These are phyloP conservation scores for Geranium incanum DNA, from an alignment of 441 rosid species.

Conservation along the genomic window DNA sequence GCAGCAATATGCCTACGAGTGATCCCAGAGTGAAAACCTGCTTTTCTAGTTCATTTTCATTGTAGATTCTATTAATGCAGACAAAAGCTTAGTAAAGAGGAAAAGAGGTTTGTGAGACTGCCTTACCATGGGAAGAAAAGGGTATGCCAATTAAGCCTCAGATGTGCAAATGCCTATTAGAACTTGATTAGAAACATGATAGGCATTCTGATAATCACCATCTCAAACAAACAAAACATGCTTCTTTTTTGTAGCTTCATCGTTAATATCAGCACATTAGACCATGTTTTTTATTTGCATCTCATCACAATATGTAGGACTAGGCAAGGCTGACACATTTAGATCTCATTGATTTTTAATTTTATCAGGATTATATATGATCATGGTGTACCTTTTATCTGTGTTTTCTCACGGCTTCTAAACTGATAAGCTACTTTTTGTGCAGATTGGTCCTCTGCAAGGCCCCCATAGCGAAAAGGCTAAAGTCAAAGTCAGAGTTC, in stretches of 20 bases:
- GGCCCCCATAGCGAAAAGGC: conserved; percentile 33
- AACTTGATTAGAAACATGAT: not conserved
- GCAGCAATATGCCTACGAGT: not conserved
- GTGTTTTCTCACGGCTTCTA: not conserved
- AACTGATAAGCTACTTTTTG: conserved; percentile 19
- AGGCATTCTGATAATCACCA: too few relatives aligned
- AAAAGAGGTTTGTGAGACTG: not conserved
- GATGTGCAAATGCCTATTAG: not conserved
- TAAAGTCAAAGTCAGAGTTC: conserved; percentile 54
- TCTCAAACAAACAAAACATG: not conserved
- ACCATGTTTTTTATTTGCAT: not conserved
- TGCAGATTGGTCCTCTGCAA: conserved; percentile 60
- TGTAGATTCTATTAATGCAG: not conserved
- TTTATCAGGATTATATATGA: not conserved
- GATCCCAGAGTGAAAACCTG: not conserved
- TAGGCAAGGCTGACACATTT: not conserved
- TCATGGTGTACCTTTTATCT: not conserved
- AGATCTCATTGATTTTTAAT: not conserved
- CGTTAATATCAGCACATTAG: not conserved
- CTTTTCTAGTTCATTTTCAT: not conserved
- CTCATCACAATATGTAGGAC: not conserved
- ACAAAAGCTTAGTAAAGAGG: not conserved
- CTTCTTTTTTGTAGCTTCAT: not conserved
- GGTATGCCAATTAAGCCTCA: not conserved
- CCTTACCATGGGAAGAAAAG: not conserved